Conservation (phyloP, 768 basidiomycete genomes). For the Suillus spraguei region DNA sequence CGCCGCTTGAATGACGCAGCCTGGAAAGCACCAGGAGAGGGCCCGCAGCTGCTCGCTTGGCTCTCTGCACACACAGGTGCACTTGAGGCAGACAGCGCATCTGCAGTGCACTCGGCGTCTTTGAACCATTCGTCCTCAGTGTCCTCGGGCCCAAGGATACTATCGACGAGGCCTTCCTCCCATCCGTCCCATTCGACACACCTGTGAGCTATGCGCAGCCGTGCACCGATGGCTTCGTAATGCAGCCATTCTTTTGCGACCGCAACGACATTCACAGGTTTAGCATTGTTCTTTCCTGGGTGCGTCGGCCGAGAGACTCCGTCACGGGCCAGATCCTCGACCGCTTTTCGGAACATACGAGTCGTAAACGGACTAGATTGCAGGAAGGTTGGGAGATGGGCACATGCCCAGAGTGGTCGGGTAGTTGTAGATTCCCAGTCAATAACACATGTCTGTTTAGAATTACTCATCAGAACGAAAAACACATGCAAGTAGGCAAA, state of each 20-base stretch:
- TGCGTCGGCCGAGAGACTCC: conserved; percentile 18
- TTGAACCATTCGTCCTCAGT: conserved; percentile 73
- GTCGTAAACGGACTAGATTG: conserved; percentile 77
- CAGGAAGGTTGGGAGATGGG: conserved; percentile 80
- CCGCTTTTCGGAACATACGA: conserved; percentile 67
- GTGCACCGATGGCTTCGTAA: conserved; percentile 65
- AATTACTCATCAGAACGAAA: conserved; percentile 17
- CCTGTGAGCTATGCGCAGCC: conserved; percentile 76
- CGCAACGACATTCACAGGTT: conserved; percentile 36
- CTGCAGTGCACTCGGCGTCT: conserved; percentile 32
- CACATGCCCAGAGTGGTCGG: conserved; percentile 82
- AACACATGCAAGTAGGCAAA: conserved; percentile 2
- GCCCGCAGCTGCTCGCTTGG: conserved; percentile 5
- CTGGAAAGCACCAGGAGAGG: conserved; percentile 23
- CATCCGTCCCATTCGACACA: conserved; percentile 90
- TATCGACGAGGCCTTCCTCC: conserved; percentile 82
- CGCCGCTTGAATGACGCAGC: conserved; percentile 30
- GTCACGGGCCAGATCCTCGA: conserved; percentile 47
- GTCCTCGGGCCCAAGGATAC: conserved; percentile 74
- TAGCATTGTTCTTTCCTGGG: conserved; percentile 22
- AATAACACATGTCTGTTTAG: conserved; percentile 74
- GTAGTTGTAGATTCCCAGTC: conserved; percentile 94
- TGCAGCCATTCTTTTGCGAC: conserved; percentile 74
- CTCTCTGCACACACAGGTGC: conserved; percentile 7
- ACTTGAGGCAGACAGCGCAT: conserved; percentile 3